phyloP scores from a whole-genome alignment of 257 asterid species.

The Verbascum thapsus region DNA sequence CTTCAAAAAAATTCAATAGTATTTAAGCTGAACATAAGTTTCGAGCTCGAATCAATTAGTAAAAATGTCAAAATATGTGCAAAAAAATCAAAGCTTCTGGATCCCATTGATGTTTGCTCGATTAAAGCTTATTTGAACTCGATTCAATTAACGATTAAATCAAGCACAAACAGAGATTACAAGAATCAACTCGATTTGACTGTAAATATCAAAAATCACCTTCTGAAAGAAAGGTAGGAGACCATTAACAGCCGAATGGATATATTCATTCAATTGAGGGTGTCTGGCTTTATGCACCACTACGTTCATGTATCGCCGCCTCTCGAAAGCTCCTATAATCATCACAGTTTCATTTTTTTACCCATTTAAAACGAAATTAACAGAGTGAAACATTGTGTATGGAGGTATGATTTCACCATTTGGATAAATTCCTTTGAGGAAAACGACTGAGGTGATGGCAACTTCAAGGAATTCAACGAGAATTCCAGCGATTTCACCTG shows the following conservation, averaged over 20 bases:
- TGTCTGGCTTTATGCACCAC: constrained; percentile 84
- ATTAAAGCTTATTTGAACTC: too few species aligned
- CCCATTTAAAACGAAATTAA: not conserved
- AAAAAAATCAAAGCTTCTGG: too few species aligned
- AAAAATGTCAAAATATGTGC: too few species aligned
- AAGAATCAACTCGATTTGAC: too few species aligned
- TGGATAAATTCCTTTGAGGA: constrained; percentile 86
- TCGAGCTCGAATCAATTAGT: too few species aligned
- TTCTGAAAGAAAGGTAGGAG: constrained; percentile 74
- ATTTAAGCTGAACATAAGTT: too few species aligned
- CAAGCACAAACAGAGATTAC: too few species aligned
- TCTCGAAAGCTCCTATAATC: constrained; percentile 75
- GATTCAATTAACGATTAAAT: too few species aligned
- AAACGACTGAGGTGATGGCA: constrained; percentile 77
- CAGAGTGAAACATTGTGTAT: not conserved
- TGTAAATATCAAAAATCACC: constrained; percentile 41
- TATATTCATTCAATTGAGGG: constrained; percentile 72
- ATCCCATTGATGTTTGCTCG: too few species aligned
- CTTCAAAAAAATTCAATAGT: not conserved
- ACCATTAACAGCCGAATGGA: constrained; percentile 65
- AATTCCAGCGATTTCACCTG: constrained; percentile 69
- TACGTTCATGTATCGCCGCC: constrained; percentile 81
- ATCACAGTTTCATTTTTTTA: not conserved
- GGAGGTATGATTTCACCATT: constrained; percentile 43
- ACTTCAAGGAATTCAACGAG: constrained; percentile 81